phyloP scores from a whole-genome alignment of 2,329 filamentous ascomycete species.

The Orbilia brochopaga region DNA sequence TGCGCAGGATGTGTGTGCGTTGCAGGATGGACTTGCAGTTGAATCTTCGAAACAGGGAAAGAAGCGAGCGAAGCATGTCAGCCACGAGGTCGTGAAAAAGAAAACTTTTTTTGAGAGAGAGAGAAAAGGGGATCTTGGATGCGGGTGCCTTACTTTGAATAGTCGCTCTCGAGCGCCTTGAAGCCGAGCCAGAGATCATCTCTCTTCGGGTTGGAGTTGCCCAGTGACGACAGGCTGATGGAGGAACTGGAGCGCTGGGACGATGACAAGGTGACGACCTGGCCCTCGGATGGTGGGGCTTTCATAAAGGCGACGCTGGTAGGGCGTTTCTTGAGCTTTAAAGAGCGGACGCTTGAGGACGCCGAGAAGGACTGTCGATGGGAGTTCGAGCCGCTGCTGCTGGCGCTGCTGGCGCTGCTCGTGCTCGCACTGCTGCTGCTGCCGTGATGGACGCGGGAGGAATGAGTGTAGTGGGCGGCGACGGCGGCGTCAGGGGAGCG shows the following conservation, averaged over 20 bases:
- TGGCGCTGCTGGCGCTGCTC: too few relatives aligned
- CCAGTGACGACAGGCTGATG: slow-evolving; percentile 30
- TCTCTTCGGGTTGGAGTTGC: slow-evolving; percentile 61
- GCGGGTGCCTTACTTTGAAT: slow-evolving; percentile 64
- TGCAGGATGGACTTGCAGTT: slow-evolving; percentile 73
- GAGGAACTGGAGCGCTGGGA: slow-evolving; percentile 41
- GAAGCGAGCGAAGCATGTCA: not conserved
- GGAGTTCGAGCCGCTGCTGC: not conserved
- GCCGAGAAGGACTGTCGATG: slow-evolving; percentile 31
- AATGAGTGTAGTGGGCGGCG: not conserved
- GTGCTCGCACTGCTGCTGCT: too few relatives aligned
- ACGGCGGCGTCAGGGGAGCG: slow-evolving; percentile 38
- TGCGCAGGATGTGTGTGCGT: slow-evolving; percentile 77
- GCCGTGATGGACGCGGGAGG: too few relatives aligned
- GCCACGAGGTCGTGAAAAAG: slow-evolving; percentile 14
- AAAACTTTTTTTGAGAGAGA: slow-evolving; percentile 18
- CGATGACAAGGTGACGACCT: slow-evolving; percentile 45
- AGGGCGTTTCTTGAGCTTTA: slow-evolving; percentile 42
- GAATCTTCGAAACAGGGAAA: slow-evolving; percentile 63
- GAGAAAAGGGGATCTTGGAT: slow-evolving; percentile 13
- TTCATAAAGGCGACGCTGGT: slow-evolving; percentile 48
- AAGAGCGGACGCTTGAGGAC: slow-evolving; percentile 37
- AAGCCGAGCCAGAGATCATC: slow-evolving; percentile 75
- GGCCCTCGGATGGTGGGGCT: slow-evolving; percentile 38
- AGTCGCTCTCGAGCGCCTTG: slow-evolving; percentile 71